Base-by-base conservation (phyloP, 768 basidiomycete species). In the Ramaria rubella region DNA sequence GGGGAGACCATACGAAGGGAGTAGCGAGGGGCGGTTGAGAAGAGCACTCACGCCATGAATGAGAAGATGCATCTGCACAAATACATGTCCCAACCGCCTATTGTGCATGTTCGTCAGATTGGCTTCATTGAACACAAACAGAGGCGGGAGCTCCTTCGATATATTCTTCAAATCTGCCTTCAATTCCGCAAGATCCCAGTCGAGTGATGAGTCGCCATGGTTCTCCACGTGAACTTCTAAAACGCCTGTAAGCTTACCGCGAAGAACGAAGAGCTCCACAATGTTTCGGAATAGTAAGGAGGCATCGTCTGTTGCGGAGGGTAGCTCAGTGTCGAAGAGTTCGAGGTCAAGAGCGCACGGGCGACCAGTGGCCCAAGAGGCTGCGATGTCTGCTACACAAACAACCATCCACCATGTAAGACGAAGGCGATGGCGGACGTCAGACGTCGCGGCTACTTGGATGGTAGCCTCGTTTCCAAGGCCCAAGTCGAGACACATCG, bases 401-500 rank as follows among this genome's bases (percentile, higher is more conserved):
- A 56, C 55, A 23, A 56, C 55, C 33, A 27, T 46, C 55, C 55
- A 56, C 52, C 58, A 58, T 8, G 49, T 45, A 19, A 58, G 45
- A 34, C 58, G 58, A 14, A 59, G 34, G 26, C 48, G 43, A 14
- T 33, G 36, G 2, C 45, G 38, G 17, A 49, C 38, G n/a, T 49
- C 48, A 6, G 52, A 31, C 12, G 53, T 33, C 11, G 43, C 26
- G 12, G 52, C 58, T n/a, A 59, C 36, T 19, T 31, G 43, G 31
- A 59, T 59, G 38, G 46, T 55, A 27, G 52, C 43, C 33, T 58
- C 58, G n/a, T 30, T 31, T 5, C 58, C 58, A 9, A 58, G 58
- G 14, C 58, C 49, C 15, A 58, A 40, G 33, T 58, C 58, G 24
- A 58, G 52, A 33, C 34, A 43, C 40, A 54, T 54, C 9, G 52